Evolutionary conservation across 1,284 basidiomycete species (phyloP).

Genomic region (Acaromyces ingoldii): DNA sequence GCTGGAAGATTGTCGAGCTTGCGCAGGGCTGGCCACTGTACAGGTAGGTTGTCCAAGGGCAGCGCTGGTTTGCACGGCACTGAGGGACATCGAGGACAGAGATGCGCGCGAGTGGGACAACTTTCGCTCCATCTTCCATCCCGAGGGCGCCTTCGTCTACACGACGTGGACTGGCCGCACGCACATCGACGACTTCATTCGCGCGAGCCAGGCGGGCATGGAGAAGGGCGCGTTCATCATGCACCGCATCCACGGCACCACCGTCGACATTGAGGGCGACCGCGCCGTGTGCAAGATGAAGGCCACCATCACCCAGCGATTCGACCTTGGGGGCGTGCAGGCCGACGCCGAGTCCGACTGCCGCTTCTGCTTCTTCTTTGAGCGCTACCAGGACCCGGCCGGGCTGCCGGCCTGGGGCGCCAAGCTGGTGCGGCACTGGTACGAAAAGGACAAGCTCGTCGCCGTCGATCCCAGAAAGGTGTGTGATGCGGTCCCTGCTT

Average conservation of each 20-base stretch:
- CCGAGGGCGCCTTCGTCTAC: slow-evolving; percentile 45
- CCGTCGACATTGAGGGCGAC: slow-evolving; percentile 35
- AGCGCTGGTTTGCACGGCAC: no score
- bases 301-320: slow-evolving; percentile 47
- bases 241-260: slow-evolving; percentile 41
- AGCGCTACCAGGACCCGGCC: slow-evolving; percentile 11
- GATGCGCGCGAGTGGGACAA: slow-evolving; percentile 47
- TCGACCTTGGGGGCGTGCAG: slow-evolving; percentile 34
- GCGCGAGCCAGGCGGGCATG: slow-evolving; percentile 35
- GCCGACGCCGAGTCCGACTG: slow-evolving; percentile 48
- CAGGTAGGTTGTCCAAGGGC: no score
- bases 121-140: slow-evolving; percentile 40
- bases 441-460: slow-evolving; percentile 44
- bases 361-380: slow-evolving; percentile 44
- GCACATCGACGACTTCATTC: slow-evolving; percentile 46
- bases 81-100: no score
- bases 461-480: slow-evolving; percentile 42
- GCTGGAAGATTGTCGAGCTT: slow-evolving; percentile 36
- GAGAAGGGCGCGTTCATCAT: slow-evolving; percentile 39
- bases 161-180: slow-evolving; percentile 47
- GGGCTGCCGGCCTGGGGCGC: not conserved
- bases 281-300: slow-evolving; percentile 46
- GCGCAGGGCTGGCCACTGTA: slow-evolving; percentile 42
- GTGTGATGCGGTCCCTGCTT: no score
- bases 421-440: slow-evolving; percentile 21